phyloP scores from a whole-genome alignment of 2,329 filamentous ascomycete species.

The Neofusicoccum cordaticola region DNA sequence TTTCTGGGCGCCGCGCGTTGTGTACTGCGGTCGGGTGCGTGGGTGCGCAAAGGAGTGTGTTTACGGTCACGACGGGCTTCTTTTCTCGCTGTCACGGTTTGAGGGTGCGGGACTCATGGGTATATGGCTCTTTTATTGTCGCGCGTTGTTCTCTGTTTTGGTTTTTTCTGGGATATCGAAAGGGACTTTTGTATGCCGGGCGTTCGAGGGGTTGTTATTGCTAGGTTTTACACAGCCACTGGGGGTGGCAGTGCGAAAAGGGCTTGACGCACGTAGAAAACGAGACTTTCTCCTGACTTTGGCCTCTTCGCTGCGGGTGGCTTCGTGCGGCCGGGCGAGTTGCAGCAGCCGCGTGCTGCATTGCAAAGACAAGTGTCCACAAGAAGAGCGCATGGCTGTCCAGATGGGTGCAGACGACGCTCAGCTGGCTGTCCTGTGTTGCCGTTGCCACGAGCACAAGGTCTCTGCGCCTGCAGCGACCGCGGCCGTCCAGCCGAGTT shows the following conservation, averaged over 20 bases:
- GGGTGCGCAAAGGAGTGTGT: neutral
- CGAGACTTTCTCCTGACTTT: constrained; percentile 6
- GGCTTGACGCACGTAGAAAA: neutral
- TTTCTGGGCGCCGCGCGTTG: constrained; percentile 10
- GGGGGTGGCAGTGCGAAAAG: neutral
- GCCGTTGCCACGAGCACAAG: too few species aligned
- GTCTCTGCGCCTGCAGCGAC: too few species aligned
- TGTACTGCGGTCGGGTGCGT: neutral
- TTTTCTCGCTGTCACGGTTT: neutral
- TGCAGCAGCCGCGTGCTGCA: too few species aligned
- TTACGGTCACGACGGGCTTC: constrained; percentile 6
- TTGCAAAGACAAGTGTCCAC: too few species aligned
- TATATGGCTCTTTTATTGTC: neutral
- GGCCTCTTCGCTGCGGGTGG: too few species aligned
- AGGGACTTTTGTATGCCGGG: neutral
- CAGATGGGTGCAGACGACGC: too few species aligned
- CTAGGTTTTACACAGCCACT: neutral
- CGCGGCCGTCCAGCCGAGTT: too few species aligned
- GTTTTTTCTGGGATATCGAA: neutral
- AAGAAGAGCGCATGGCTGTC: too few species aligned
- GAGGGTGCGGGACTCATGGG: neutral
- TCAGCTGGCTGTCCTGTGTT: too few species aligned
- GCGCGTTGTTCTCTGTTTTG: neutral
- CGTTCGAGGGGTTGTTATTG: constrained; percentile 4
- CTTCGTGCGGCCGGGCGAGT: too few species aligned